A percentile compares a stretch with the other conserved stretches of the same genome.
phyloP scores from a whole-genome alignment of 129 eudicot species.

The Flaveria bidentis region DNA sequence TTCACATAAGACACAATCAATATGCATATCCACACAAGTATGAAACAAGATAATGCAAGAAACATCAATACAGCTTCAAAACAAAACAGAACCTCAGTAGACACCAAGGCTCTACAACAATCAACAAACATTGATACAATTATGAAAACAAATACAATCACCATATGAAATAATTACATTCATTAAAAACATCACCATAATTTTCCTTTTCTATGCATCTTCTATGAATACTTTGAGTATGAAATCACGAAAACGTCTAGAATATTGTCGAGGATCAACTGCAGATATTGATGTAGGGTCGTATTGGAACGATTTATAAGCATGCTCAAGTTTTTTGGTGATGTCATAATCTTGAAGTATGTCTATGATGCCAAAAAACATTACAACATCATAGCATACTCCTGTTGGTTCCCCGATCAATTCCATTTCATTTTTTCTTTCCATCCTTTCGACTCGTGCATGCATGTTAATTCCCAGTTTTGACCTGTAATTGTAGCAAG shows the following conservation, averaged over 20 bases:
- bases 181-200: not conserved
- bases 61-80: not conserved
- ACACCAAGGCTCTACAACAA: conserved; percentile 18
- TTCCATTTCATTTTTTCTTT: conserved; percentile 57
- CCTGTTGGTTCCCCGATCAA: conserved; percentile 85
- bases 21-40: not conserved
- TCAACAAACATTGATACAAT: conserved; percentile 22
- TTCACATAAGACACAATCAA: not conserved
- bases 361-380: conserved; percentile 95
- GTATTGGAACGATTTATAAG: conserved; percentile 88
- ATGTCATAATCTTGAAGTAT: conserved; percentile 95
- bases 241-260: conserved; percentile 89
- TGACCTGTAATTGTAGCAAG: conserved; percentile 46
- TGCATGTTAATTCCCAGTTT: conserved; percentile 84
- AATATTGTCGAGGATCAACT: conserved; percentile 85
- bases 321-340: conserved; percentile 93
- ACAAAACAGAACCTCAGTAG: not conserved
- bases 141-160: conserved; percentile 12
- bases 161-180: conserved; percentile 25
- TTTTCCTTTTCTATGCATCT: conserved; percentile 46
- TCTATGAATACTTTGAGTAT: conserved; percentile 66
- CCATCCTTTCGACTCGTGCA: conserved; percentile 73
- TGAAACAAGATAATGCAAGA: not conserved
- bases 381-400: conserved; percentile 77
- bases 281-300: conserved; percentile 90